Percentiles rank a stretch among this genome's conserved stretches.
These are phyloP conservation scores for Nectriaceae sp. DNA, from an alignment of 2,329 filamentous ascomycete genomes.

Conservation along the genomic window DNA sequence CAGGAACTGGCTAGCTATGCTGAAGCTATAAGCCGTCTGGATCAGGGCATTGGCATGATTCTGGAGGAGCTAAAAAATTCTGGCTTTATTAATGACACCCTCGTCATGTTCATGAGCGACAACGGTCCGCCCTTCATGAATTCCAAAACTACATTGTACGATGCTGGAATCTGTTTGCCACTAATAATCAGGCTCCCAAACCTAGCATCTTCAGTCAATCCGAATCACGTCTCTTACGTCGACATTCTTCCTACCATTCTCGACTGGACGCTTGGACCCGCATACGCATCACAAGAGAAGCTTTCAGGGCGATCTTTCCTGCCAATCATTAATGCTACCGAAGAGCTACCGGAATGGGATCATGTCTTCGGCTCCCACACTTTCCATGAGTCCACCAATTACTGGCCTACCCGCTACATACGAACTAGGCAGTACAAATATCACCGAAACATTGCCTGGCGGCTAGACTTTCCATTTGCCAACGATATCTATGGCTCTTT, in stretches of 20 bases:
- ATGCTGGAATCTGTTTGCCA: constrained; percentile 45
- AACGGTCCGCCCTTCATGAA: constrained; percentile 51
- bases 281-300: constrained; percentile 6
- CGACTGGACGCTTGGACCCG: constrained; percentile 30
- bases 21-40: constrained; percentile 40
- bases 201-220: constrained; percentile 30
- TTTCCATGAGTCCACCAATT: constrained; percentile 51
- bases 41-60: constrained; percentile 42
- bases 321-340: constrained; percentile 29
- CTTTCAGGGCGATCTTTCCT: constrained; percentile 39
- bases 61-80: constrained; percentile 33
- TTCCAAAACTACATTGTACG: constrained; percentile 51
- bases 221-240: constrained; percentile 45
- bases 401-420: constrained; percentile 49
- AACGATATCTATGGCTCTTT: constrained; percentile 45
- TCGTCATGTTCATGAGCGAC: constrained; percentile 45
- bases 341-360: constrained; percentile 22
- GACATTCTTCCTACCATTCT: constrained; percentile 47
- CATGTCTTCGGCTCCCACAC: constrained; percentile 51
- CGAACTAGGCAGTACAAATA: constrained; percentile 46
- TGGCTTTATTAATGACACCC: constrained; percentile 36
- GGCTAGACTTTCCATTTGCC: constrained; percentile 49
- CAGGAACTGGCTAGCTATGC: constrained; percentile 44
- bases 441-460: constrained; percentile 49
- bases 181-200: constrained; percentile 41